These are phyloP conservation scores for Starmerella gropengiesseri DNA, from an alignment of 805 yeast species.

Conservation along the genomic window DNA sequence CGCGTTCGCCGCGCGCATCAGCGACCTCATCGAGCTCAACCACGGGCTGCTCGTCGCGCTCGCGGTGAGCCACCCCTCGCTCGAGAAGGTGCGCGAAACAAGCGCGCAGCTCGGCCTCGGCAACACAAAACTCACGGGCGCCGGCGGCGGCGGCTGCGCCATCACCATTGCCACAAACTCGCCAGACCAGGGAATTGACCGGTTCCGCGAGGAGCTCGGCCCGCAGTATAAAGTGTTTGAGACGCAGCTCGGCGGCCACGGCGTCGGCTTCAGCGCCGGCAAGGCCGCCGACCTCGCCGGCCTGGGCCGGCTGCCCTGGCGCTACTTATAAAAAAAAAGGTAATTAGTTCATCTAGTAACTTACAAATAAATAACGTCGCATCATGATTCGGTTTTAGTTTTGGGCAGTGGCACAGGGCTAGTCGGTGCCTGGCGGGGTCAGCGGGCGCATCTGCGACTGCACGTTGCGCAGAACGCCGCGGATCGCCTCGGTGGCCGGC, in stretches of 20 bases:
- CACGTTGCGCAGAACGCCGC: slow-evolving; percentile 52
- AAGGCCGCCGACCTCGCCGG: neutral
- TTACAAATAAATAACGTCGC: too few relatives aligned
- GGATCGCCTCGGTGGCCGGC: slow-evolving; percentile 79
- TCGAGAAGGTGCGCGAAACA: slow-evolving; percentile 61
- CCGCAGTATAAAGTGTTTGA: slow-evolving; percentile 64
- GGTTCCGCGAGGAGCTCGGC: slow-evolving; percentile 29
- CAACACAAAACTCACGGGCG: slow-evolving; percentile 89
- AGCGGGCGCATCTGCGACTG: slow-evolving; percentile 17
- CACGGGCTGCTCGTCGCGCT: slow-evolving; percentile 78
- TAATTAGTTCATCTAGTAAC: too few relatives aligned
- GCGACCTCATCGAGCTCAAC: slow-evolving; percentile 58
- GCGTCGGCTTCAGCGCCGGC: slow-evolving; percentile 45
- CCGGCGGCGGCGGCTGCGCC: slow-evolving; percentile 99
- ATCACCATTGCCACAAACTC: slow-evolving; percentile 59
- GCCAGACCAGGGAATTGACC: slow-evolving; percentile 27
- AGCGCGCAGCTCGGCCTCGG: slow-evolving; percentile 61
- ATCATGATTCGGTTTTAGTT: too few relatives aligned
- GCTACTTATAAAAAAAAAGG: slow-evolving; percentile 10
- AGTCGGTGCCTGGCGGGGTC: slow-evolving; percentile 10
- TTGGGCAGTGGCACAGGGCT: too few relatives aligned
- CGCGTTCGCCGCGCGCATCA: slow-evolving; percentile 24
- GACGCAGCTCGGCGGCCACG: slow-evolving; percentile 80
- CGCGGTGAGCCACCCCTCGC: slow-evolving; percentile 88
- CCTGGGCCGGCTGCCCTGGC: slow-evolving; percentile 11